phyloP scores from a whole-genome alignment of 2,329 filamentous ascomycete species.

The Aureobasidium lini region DNA sequence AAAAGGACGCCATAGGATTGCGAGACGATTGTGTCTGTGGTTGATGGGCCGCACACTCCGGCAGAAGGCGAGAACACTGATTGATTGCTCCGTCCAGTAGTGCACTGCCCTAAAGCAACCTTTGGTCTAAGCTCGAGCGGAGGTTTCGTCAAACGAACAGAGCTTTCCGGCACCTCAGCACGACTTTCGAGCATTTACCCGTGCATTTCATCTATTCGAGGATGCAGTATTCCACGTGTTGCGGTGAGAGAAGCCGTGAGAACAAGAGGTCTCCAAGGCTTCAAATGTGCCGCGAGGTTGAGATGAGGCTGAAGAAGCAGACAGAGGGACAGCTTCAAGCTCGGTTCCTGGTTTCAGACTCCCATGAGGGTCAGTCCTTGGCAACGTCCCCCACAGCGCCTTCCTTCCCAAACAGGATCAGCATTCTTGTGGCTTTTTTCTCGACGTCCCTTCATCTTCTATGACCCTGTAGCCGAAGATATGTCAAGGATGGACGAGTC shows the following conservation, averaged over 20 bases:
- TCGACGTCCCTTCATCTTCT: not conserved
- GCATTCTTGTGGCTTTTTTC: not conserved
- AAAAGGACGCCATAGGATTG: not conserved
- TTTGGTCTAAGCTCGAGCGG: constrained; percentile 2
- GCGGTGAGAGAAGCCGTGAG: not conserved
- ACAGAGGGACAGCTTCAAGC: not conserved
- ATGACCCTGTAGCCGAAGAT: not conserved
- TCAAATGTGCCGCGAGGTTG: not conserved
- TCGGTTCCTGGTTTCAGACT: not conserved
- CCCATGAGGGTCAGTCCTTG: not conserved
- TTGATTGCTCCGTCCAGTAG: not conserved
- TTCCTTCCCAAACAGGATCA: not conserved
- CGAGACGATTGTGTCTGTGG: not conserved
- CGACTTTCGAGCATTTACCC: not conserved
- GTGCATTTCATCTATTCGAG: not conserved
- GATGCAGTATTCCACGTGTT: not conserved
- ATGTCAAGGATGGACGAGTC: not conserved
- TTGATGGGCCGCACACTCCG: not conserved
- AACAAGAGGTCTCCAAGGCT: not conserved
- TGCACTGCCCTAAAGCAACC: not conserved
- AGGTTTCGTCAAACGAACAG: constrained; percentile 9
- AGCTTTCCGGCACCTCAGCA: not conserved
- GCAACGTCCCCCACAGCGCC: constrained; percentile 1
- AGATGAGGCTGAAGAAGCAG: not conserved
- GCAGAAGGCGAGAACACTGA: not conserved